Evolutionary conservation across 2,329 filamentous ascomycete genomes (phyloP).

Genomic region (Calonectria hongkongensis): DNA sequence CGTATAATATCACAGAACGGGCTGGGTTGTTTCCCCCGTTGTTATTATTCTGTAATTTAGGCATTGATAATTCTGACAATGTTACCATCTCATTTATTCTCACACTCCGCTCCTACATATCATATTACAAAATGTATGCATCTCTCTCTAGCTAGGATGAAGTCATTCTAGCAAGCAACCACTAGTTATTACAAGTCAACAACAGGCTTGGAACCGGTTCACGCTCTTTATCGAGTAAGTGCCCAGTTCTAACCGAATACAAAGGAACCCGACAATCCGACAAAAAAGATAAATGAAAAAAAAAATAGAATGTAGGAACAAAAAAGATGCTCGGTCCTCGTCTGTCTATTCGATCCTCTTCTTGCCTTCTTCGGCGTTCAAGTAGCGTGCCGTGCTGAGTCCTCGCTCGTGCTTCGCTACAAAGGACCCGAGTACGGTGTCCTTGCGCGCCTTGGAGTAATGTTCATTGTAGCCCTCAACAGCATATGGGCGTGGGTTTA

Average conservation of each 20-base stretch:
- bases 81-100: constrained; percentile 28
- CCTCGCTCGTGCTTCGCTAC: constrained; percentile 84
- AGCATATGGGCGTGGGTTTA: constrained; percentile 91
- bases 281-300: constrained; percentile 33
- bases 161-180: constrained; percentile 41
- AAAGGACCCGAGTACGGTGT: constrained; percentile 86
- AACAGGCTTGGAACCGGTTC: constrained; percentile 26
- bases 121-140: constrained; percentile 44
- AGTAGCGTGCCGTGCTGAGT: constrained; percentile 86
- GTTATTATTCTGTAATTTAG: constrained; percentile 29
- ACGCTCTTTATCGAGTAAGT: constrained; percentile 23
- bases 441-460: constrained; percentile 86
- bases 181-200: constrained; percentile 46
- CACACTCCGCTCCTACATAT: constrained; percentile 31
- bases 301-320: constrained; percentile 9
- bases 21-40: constrained; percentile 42
- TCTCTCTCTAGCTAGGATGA: constrained; percentile 32
- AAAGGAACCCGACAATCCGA: constrained; percentile 39
- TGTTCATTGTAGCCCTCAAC: constrained; percentile 93
- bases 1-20: constrained; percentile 43
- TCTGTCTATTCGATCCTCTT: constrained; percentile 90
- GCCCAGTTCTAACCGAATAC: constrained; percentile 31
- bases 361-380: constrained; percentile 96
- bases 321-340: constrained; percentile 29
- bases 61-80: constrained; percentile 40